These are phyloP conservation scores for Blastomyces silverae DNA, from an alignment of 2,329 filamentous ascomycete genomes.

Conservation along the genomic window DNA sequence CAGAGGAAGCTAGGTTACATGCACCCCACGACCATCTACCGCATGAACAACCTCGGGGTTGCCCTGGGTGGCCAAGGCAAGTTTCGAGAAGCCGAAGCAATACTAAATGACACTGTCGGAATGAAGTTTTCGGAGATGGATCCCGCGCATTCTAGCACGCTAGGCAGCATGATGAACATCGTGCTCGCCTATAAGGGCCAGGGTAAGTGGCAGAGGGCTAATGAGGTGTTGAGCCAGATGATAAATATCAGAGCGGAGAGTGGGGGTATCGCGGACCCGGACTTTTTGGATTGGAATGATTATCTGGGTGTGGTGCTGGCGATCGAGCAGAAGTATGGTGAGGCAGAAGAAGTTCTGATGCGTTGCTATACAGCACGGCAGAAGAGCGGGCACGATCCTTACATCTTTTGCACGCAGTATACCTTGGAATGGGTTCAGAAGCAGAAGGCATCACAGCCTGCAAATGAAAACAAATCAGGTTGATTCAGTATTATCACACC, in stretches of 20 bases:
- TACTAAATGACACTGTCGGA: constrained; percentile 4
- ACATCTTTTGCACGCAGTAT: constrained; percentile 9
- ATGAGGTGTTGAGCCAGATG: constrained; percentile 8
- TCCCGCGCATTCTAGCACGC: neutral
- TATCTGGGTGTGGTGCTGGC: constrained; percentile 1
- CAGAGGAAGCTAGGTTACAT: constrained; percentile 2
- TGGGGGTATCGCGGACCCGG: neutral
- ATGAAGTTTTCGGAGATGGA: constrained; percentile 7
- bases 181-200: constrained; percentile 9
- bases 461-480: neutral
- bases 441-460: neutral
- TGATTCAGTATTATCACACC: neutral
- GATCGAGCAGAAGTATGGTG: constrained; percentile 4
- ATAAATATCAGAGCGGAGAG: constrained; percentile 2
- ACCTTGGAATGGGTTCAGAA: constrained; percentile 8
- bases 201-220: constrained; percentile 7
- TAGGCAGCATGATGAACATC: constrained; percentile 9
- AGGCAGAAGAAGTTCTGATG: constrained; percentile 2
- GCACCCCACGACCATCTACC: constrained; percentile 8
- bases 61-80: constrained; percentile 8
- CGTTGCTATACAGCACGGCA: constrained; percentile 2
- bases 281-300: constrained; percentile 11
- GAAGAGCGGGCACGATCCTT: neutral
- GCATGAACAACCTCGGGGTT: constrained; percentile 5
- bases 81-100: constrained; percentile 6